Percentiles rank a stretch among this genome's conserved stretches.
phyloP scores from a whole-genome alignment of 208 protist genomes.

The Crithidia brevicula region DNA sequence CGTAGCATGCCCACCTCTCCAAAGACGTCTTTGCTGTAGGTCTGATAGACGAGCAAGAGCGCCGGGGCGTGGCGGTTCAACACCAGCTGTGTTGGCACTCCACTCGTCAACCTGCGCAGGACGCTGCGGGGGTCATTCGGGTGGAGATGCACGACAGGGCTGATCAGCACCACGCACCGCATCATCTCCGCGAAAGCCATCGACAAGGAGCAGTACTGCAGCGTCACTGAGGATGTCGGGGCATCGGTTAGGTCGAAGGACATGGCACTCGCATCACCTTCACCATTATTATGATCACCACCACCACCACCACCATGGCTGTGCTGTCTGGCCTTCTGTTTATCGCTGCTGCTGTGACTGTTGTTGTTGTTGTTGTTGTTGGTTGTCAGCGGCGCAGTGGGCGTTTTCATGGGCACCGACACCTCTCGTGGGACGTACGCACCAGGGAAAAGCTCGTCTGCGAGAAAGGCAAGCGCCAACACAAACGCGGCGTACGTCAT shows the following conservation, averaged over 20 bases:
- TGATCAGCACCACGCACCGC: slow-evolving; percentile 26
- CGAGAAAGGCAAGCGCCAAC: slow-evolving; percentile 62
- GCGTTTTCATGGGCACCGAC: not conserved
- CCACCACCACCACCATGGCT: not conserved
- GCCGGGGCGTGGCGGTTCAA: slow-evolving; percentile 56
- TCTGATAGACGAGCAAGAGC: slow-evolving; percentile 67
- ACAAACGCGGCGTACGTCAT: slow-evolving; percentile 80
- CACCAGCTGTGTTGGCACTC: slow-evolving; percentile 57
- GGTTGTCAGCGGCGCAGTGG: not conserved
- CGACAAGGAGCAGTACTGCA: slow-evolving; percentile 26
- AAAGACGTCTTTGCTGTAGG: slow-evolving; percentile 81
- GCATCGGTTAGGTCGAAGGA: not conserved
- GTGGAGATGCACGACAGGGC: slow-evolving; percentile 17
- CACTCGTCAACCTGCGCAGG: slow-evolving; percentile 54
- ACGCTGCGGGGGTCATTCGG: slow-evolving; percentile 20
- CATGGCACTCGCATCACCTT: not conserved
- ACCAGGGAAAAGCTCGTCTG: slow-evolving; percentile 58
- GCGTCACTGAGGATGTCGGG: not conserved
- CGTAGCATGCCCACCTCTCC: slow-evolving; percentile 70
- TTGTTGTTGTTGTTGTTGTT: slow-evolving; percentile 9
- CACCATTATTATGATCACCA: not conserved
- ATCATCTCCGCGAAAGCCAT: slow-evolving; percentile 29
- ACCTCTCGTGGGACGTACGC: not conserved
- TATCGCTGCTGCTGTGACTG: not conserved
- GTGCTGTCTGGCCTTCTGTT: not conserved